A percentile compares a stretch with the other conserved stretches of the same genome.
Evolutionary conservation across 2,329 filamentous ascomycete species (phyloP).

Genomic region (Aspergillus sp.): DNA sequence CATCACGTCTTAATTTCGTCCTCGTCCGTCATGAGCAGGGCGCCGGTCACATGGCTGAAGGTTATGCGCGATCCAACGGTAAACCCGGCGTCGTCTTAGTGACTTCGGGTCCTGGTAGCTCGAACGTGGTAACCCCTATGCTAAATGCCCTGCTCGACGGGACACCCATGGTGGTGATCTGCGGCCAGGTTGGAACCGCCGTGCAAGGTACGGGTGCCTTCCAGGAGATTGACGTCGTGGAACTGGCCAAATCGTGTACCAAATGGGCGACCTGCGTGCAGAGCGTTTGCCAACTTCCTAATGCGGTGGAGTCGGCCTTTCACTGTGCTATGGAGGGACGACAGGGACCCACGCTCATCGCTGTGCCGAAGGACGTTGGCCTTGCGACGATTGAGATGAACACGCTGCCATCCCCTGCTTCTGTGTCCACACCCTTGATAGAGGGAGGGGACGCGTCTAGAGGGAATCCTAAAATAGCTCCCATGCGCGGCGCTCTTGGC

Average conservation of each 20-base stretch:
- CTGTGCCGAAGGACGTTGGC: constrained; percentile 92
- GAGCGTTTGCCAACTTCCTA: constrained; percentile 83
- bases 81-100: constrained; percentile 92
- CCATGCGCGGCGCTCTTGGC: too few relatives aligned
- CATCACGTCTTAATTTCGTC: constrained; percentile 87
- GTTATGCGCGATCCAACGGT: constrained; percentile 85
- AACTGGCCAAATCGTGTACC: constrained; percentile 86
- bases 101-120: constrained; percentile 89
- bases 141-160: constrained; percentile 91
- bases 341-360: constrained; percentile 90
- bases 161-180: constrained; percentile 89
- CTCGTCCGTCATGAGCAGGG: constrained; percentile 92
- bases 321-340: constrained; percentile 90
- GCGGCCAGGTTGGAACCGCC: constrained; percentile 80
- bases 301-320: constrained; percentile 91
- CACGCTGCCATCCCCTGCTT: constrained; percentile 54
- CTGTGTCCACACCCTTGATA: constrained; percentile 51
- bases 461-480: too few relatives aligned
- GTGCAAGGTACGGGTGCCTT: constrained; percentile 91
- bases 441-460: too few relatives aligned
- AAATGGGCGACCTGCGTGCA: constrained; percentile 99
- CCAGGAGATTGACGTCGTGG: constrained; percentile 88
- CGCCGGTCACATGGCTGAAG: constrained; percentile 95
- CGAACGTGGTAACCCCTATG: constrained; percentile 91
- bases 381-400: constrained; percentile 74